Base-by-base conservation (phyloP, 208 protist species). In the Leishmania braziliensis region DNA sequence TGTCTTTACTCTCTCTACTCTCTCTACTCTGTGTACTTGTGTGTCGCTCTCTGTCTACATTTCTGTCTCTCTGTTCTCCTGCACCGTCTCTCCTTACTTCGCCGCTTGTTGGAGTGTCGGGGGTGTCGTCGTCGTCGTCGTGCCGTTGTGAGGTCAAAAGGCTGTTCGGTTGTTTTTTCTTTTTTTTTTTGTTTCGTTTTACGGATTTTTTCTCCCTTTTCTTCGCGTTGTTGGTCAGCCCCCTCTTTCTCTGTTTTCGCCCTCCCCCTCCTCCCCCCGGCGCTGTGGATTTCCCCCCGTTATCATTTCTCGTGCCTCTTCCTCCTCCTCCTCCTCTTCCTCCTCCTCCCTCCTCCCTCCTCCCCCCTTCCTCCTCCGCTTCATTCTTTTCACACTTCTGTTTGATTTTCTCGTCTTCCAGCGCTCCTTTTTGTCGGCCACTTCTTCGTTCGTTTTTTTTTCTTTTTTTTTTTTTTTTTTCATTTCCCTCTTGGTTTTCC, bases 231-330 rank as follows among this genome's bases (percentile, higher is more conserved):
- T 16, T 6, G 20, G 54, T 58, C n/a, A 5, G 16, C 65, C 23
- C 65, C 20, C 14, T 68, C 33, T 46, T 23, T 69, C 5, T 70
- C 26, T 66, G 10, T 66, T 39, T 70, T 26, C 39, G 33, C n/a
- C n/a, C 9, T 26, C 14, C 18, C 20, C 18, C 10, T 70, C 14
- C 18, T 36, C 18, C 10, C 20, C 39, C 39, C 14, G 36, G 14
- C 36, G 8, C 1, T 79, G 26, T 43, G 12, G 23, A 16, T 56
- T 46, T 2, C 43, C 43, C 43, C 16, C 18, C 29, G 39, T 9
- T 77, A 60, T n/a, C 29, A 60, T 62, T 60, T 62, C 14, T 84
- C 76, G 75, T 80, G 58, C 58, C 58, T 26, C 26, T 63, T 46
- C 43, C 58, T 14, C 5, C 58, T 23, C 56, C 53, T 23, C 16